These are phyloP conservation scores for Cyclocybe cylindracea DNA, from an alignment of 768 basidiomycete species.

Conservation along the genomic window DNA sequence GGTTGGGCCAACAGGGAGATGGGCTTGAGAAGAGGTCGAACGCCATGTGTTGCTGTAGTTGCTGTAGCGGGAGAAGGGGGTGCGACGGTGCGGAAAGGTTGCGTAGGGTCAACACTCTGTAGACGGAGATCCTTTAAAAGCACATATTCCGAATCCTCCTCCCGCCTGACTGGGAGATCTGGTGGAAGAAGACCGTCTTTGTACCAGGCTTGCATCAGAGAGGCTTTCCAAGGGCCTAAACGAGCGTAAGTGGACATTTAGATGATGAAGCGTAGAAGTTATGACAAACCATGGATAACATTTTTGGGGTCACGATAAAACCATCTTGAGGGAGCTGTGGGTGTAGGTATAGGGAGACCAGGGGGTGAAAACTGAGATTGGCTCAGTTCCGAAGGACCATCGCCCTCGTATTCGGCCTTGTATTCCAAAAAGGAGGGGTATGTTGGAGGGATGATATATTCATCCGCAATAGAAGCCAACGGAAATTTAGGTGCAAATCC, in stretches of 20 bases:
- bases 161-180: slow-evolving; percentile 78
- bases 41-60: slow-evolving; percentile 10
- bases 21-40: slow-evolving; percentile 58
- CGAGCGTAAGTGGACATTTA: slow-evolving; percentile 9
- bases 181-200: slow-evolving; percentile 82
- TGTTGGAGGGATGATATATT: slow-evolving; percentile 90
- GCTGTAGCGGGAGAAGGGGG: slow-evolving; percentile 23
- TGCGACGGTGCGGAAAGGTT: slow-evolving; percentile 66
- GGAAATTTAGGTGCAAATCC: slow-evolving; percentile 85
- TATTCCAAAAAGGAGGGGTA: slow-evolving; percentile 80
- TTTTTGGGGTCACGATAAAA: slow-evolving; percentile 84
- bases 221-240: slow-evolving; percentile 84
- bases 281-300: slow-evolving; percentile 67
- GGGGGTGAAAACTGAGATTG: slow-evolving; percentile 78
- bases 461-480: slow-evolving; percentile 85
- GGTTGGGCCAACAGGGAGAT: slow-evolving; percentile 81
- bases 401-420: slow-evolving; percentile 55
- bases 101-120: slow-evolving; percentile 79
- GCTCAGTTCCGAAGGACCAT: slow-evolving; percentile 45
- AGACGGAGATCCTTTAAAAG: slow-evolving; percentile 74
- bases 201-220: slow-evolving; percentile 88
- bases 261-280: neutral
- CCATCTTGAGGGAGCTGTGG: slow-evolving; percentile 73
- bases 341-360: slow-evolving; percentile 72
- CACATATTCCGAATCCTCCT: slow-evolving; percentile 69